These are phyloP conservation scores for Reutealis trisperma DNA, from an alignment of 345 rosid genomes.

Conservation along the genomic window DNA sequence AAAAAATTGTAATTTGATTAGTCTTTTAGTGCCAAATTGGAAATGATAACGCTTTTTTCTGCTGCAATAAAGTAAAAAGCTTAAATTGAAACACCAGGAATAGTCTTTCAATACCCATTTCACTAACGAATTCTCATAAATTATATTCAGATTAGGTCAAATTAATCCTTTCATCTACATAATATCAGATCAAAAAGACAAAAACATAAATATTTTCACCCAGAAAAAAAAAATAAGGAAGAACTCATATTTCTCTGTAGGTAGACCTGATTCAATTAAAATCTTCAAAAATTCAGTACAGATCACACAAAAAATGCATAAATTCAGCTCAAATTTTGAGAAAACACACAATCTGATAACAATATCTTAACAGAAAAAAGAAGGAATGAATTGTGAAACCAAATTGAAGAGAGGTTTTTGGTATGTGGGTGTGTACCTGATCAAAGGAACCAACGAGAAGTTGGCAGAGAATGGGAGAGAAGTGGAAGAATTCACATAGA, in stretches of 20 bases:
- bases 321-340: neutral
- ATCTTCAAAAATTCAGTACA: neutral
- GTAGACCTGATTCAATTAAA: neutral
- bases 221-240: neutral
- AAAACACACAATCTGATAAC: neutral
- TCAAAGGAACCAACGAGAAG: slow-evolving; percentile 1
- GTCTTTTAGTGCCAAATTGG: neutral
- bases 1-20: neutral
- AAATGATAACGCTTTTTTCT: neutral
- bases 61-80: neutral
- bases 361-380: neutral
- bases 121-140: neutral
- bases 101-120: neutral
- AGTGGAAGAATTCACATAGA: slow-evolving; percentile 6
- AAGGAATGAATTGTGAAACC: neutral
- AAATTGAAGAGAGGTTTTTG: neutral
- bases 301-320: slow-evolving; percentile 8
- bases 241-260: neutral
- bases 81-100: neutral
- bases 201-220: neutral
- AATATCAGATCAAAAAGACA: neutral
- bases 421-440: slow-evolving; percentile 7
- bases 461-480: neutral
- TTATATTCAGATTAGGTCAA: neutral
- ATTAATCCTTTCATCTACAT: neutral